Percentiles rank a stretch among this genome's conserved stretches.
phyloP scores from a whole-genome alignment of 345 rosid species.

The Combretum micranthum region DNA sequence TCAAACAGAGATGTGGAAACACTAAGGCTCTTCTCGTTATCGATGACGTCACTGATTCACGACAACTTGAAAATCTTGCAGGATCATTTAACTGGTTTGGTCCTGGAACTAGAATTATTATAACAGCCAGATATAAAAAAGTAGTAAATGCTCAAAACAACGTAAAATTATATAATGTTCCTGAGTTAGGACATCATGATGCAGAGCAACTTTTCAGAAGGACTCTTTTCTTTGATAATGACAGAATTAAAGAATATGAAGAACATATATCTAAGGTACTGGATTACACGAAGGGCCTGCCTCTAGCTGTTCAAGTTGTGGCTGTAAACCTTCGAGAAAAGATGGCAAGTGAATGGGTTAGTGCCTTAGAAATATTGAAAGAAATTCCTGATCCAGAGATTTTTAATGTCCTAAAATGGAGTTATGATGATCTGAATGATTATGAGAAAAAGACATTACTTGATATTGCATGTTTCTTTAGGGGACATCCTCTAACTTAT shows the following conservation, averaged over 20 bases:
- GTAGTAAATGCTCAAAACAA: too few relatives aligned
- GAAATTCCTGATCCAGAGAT: constrained; percentile 4
- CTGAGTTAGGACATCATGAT: too few relatives aligned
- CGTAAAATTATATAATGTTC: too few relatives aligned
- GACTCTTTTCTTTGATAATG: too few relatives aligned
- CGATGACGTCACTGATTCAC: too few relatives aligned
- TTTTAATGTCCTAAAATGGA: constrained; percentile 2
- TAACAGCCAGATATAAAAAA: too few relatives aligned
- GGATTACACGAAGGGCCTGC: constrained; percentile 11
- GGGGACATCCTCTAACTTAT: background rate
- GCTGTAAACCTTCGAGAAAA: constrained; percentile 8
- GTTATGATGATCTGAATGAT: constrained; percentile 14
- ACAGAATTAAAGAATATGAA: background rate
- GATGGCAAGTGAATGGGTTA: constrained; percentile 10
- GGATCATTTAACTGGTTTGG: too few relatives aligned
- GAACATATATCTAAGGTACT: background rate
- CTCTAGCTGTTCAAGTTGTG: constrained; percentile 14
- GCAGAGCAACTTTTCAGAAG: too few relatives aligned
- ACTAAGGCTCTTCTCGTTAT: too few relatives aligned
- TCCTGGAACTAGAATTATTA: too few relatives aligned
- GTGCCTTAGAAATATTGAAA: constrained; percentile 4
- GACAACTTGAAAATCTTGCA: too few relatives aligned
- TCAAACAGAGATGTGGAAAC: too few relatives aligned
- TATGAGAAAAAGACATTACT: constrained; percentile 11
- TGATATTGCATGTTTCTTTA: constrained; percentile 19